Evolutionary conservation across 2,329 filamentous ascomycete species (phyloP).

Genomic region (Cyphellophora attinorum): DNA sequence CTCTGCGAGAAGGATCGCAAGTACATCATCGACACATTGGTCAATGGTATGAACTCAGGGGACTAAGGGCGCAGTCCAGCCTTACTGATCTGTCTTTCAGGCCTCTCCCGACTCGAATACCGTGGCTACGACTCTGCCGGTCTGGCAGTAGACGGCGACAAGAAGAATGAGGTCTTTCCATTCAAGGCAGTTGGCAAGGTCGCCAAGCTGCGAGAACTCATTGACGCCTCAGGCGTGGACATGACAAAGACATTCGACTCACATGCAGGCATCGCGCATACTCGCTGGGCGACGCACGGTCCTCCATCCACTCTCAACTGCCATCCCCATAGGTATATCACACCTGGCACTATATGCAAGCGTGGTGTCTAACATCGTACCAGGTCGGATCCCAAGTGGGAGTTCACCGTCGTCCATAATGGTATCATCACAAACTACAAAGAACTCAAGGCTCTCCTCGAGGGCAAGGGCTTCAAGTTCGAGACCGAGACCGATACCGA

Average conservation of each 20-base stretch:
- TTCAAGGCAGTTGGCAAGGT: constrained; percentile 99
- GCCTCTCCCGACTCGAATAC: constrained; percentile 92
- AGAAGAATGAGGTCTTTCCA: constrained; percentile 94
- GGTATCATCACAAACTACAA: constrained; percentile 99
- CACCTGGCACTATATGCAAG: background rate
- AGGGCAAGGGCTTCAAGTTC: constrained; percentile 93
- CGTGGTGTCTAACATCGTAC: constrained; percentile 6
- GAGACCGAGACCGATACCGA: constrained; percentile 99
- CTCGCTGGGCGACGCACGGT: constrained; percentile 96
- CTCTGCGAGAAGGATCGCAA: constrained; percentile 97
- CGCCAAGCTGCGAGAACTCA: constrained; percentile 86
- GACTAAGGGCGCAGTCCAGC: background rate
- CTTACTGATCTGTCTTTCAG: constrained; percentile 42
- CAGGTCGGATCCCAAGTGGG: constrained; percentile 88
- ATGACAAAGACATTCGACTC: constrained; percentile 91
- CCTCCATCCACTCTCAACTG: constrained; percentile 90
- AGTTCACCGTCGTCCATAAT: constrained; percentile 97
- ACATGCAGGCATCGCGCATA: constrained; percentile 97
- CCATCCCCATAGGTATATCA: constrained; percentile 88
- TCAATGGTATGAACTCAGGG: constrained; percentile 63
- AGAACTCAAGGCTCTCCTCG: constrained; percentile 88
- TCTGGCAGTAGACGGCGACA: constrained; percentile 91
- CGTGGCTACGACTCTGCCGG: constrained; percentile 97
- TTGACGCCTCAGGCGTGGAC: constrained; percentile 74
- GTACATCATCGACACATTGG: constrained; percentile 88